Conservation (phyloP, 768 basidiomycete species). For the Chalciporus pseudorubinellus region DNA sequence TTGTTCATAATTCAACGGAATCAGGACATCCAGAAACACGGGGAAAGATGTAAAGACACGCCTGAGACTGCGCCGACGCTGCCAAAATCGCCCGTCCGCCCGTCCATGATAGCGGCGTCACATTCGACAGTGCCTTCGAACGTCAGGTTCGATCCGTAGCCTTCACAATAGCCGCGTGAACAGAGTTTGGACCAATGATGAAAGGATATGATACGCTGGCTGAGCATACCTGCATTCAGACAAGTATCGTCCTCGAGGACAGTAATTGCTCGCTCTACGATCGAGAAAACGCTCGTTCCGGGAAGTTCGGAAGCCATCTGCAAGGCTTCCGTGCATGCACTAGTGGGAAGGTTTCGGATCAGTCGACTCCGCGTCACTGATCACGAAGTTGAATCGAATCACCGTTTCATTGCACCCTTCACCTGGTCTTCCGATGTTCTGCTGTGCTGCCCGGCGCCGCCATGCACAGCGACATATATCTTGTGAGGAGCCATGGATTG, state of each 20-base stretch:
- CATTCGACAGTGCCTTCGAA: conserved; percentile 76
- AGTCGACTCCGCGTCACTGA: not conserved
- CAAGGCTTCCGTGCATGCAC: conserved; percentile 53
- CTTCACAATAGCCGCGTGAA: conserved; percentile 32
- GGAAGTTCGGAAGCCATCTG: conserved; percentile 10
- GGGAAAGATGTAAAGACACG: conserved; percentile 20
- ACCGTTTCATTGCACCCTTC: conserved; percentile 58
- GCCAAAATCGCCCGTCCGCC: conserved; percentile 53
- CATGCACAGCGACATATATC: conserved; percentile 65
- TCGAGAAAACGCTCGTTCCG: conserved; percentile 36
- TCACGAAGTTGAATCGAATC: conserved; percentile 3
- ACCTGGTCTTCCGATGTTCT: conserved; percentile 46
- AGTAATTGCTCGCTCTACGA: conserved; percentile 53
- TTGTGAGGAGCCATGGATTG: not conserved
- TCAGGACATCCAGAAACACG: not conserved
- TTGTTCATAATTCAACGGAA: not conserved
- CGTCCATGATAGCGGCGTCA: conserved; percentile 73
- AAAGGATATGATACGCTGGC: not conserved
- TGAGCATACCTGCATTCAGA: conserved; percentile 65
- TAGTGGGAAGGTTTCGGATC: conserved; percentile 20
- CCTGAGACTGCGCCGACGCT: conserved; percentile 74
- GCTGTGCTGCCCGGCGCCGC: conserved; percentile 72
- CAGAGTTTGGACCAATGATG: too few relatives aligned
- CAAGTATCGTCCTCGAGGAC: conserved; percentile 63
- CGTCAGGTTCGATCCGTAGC: conserved; percentile 78